Percentiles rank a stretch among this genome's conserved stretches.
Conservation (phyloP, 345 rosid species). For the Syzygium aqueum region DNA sequence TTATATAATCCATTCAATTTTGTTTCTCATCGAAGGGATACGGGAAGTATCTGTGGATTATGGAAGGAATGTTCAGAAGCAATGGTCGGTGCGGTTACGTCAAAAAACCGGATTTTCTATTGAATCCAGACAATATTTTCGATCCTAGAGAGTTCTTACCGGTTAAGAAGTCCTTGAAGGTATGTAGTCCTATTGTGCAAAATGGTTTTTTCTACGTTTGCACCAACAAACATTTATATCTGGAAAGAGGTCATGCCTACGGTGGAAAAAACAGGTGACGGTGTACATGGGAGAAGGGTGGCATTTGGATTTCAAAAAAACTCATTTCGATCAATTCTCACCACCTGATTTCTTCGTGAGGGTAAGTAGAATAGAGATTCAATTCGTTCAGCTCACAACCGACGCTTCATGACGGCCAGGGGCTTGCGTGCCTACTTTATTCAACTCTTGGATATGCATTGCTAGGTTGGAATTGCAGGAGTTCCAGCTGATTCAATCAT, state of each 20-base stretch:
- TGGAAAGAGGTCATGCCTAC: not conserved
- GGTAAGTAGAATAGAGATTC: slow-evolving; percentile 21
- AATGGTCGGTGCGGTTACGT: slow-evolving; percentile 82
- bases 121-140: slow-evolving; percentile 25
- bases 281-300: slow-evolving; percentile 79
- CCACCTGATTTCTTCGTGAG: slow-evolving; percentile 79
- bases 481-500: slow-evolving; percentile 21
- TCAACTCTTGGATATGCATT: not conserved
- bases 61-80: slow-evolving; percentile 84
- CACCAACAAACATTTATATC: not conserved
- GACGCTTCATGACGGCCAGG: not conserved
- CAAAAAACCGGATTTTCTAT: slow-evolving; percentile 59
- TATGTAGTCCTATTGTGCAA: not conserved
- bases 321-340: slow-evolving; percentile 64
- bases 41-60: slow-evolving; percentile 61
- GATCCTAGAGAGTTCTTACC: slow-evolving; percentile 25
- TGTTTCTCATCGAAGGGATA: slow-evolving; percentile 30
- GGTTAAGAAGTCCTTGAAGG: slow-evolving; percentile 34
- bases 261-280: slow-evolving; percentile 26
- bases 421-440: not conserved
- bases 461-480: slow-evolving; percentile 50
- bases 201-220: slow-evolving; percentile 7
- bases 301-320: slow-evolving; percentile 52
- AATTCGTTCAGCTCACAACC: not conserved
- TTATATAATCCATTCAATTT: not conserved